Conservation (phyloP, 2,329 filamentous ascomycete genomes). For the Penicillium sclerotiorum region DNA sequence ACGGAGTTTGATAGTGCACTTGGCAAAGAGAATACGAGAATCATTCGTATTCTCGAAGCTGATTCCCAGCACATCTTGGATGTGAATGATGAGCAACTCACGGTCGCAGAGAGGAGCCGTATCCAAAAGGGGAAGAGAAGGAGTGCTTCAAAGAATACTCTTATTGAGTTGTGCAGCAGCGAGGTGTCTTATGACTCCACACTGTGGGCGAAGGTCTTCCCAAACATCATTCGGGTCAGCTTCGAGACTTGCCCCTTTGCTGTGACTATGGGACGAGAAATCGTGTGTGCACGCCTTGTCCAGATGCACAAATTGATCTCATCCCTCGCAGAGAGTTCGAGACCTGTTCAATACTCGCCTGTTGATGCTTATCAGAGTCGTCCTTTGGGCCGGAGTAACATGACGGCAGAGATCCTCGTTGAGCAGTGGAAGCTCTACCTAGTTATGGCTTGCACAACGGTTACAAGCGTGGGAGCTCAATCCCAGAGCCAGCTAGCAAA, state of each 20-base stretch:
- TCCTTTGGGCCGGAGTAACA: slow-evolving; percentile 54
- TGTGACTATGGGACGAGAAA: slow-evolving; percentile 84
- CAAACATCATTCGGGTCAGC: slow-evolving; percentile 86
- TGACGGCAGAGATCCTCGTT: slow-evolving; percentile 81
- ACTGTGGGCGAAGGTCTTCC: slow-evolving; percentile 97
- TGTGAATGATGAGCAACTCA: slow-evolving; percentile 80
- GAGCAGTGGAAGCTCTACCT: slow-evolving; percentile 99
- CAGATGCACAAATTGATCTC: slow-evolving; percentile 90
- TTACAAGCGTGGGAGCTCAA: slow-evolving; percentile 76
- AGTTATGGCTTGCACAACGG: slow-evolving; percentile 93
- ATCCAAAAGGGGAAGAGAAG: slow-evolving; percentile 87
- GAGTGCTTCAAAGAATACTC: slow-evolving; percentile 77
- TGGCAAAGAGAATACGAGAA: slow-evolving; percentile 74
- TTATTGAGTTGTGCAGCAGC: slow-evolving; percentile 93
- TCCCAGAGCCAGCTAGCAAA: slow-evolving; percentile 61
- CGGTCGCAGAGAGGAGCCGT: slow-evolving; percentile 88
- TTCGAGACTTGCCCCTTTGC: slow-evolving; percentile 91
- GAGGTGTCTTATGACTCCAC: slow-evolving; percentile 93
- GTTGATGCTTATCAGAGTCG: slow-evolving; percentile 41
- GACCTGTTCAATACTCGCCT: slow-evolving; percentile 50
- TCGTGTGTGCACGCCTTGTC: slow-evolving; percentile 87
- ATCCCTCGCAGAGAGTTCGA: slow-evolving; percentile 72
- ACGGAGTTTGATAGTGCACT: slow-evolving; percentile 91
- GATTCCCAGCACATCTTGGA: slow-evolving; percentile 87
- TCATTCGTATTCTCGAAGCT: slow-evolving; percentile 90